Base-by-base conservation (phyloP, 2,329 filamentous ascomycete genomes). In the Penicillium sp. region DNA sequence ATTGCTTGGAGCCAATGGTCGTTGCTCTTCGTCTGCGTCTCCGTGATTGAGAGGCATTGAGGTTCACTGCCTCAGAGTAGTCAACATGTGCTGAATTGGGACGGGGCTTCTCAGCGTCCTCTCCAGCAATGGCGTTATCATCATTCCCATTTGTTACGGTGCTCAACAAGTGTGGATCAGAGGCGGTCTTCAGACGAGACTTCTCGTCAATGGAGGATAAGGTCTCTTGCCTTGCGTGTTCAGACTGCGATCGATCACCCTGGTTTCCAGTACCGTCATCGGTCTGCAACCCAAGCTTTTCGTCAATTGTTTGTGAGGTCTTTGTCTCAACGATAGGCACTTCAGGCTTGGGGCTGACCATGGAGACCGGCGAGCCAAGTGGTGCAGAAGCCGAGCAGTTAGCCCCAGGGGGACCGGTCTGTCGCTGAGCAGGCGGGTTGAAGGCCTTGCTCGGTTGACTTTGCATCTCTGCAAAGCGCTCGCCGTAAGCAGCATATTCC, bases 401-500 rank as follows among this genome's bases (percentile, higher is more conserved):
- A 49, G 64, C 56, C 26, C 64, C 49, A 51, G 67, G 7, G 33
- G 33, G 62, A 27, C 68, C 74, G 45, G 67, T 76, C 52, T 67
- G 71, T 49, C 64, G 65, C 48, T 69, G 77, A 57, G 79, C 76
- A n/a, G 75, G 73, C 2, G 75, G 74, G 6, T 77, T 75, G 37
- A 81, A 76, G 56, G 79, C 75, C 35, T 79, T 73, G 73, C 69
- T 78, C 59, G 70, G 81, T 72, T 71, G 79, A 64, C 70, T 88
- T 79, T 90, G 73, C 65, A 82, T 74, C 64, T 89, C 86, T 53
- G 84, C 83, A 78, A 99, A 97, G 44, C 86, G 84, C 62, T 89
- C 85, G 18, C 83, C 82, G 70, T 97, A 97, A 4, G 86, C 82
- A 51, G 84, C 81, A 68, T 89, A 96, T 62, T 95, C 89, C 60